Percentiles rank a stretch among this genome's conserved stretches.
These are phyloP conservation scores for Vitis riparia DNA, from an alignment of 164 flowering plant species.

Conservation along the genomic window DNA sequence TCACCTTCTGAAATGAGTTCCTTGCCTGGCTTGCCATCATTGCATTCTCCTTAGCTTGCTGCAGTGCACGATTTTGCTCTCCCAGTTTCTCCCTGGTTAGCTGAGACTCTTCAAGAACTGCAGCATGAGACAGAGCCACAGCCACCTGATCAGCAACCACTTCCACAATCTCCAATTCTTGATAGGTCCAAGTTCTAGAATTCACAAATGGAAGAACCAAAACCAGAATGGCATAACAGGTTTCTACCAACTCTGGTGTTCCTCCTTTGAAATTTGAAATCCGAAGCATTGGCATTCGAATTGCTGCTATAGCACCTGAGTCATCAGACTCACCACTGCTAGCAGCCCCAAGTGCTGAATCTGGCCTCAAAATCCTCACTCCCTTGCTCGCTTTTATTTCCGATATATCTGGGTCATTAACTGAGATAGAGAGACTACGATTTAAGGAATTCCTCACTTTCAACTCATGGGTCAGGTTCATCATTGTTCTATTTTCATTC, in stretches of 20 bases:
- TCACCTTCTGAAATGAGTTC: constrained; percentile 50
- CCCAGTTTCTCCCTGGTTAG: constrained; percentile 49
- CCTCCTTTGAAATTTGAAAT: constrained; percentile 52
- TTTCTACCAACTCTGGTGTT: constrained; percentile 36
- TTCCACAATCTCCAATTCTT: constrained; percentile 60
- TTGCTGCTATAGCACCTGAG: constrained; percentile 42
- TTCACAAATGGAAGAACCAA: constrained; percentile 48
- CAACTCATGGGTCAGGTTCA: constrained; percentile 54
- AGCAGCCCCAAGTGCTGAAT: constrained; percentile 36
- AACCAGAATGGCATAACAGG: constrained; percentile 49
- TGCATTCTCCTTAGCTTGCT: constrained; percentile 47
- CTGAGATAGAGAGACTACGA: constrained; percentile 20
- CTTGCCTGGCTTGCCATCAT: constrained; percentile 64
- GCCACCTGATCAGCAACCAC: constrained; percentile 76
- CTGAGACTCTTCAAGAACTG: constrained; percentile 65
- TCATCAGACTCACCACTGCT: constrained; percentile 31
- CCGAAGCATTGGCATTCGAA: constrained; percentile 45
- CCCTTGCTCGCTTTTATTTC: constrained; percentile 30
- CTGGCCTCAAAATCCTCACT: constrained; percentile 28
- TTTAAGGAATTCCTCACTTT: constrained; percentile 17
- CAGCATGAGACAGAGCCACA: constrained; percentile 77
- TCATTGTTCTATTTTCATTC: constrained; percentile 31
- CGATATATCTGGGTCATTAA: constrained; percentile 33
- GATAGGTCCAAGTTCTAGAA: constrained; percentile 31
- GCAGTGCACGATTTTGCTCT: constrained; percentile 49